Evolutionary conservation across 2,329 filamentous ascomycete genomes (phyloP), one percentile per base, ranked within the genome.

Genomic region (Hymenoscyphus fructigenus): DNA sequence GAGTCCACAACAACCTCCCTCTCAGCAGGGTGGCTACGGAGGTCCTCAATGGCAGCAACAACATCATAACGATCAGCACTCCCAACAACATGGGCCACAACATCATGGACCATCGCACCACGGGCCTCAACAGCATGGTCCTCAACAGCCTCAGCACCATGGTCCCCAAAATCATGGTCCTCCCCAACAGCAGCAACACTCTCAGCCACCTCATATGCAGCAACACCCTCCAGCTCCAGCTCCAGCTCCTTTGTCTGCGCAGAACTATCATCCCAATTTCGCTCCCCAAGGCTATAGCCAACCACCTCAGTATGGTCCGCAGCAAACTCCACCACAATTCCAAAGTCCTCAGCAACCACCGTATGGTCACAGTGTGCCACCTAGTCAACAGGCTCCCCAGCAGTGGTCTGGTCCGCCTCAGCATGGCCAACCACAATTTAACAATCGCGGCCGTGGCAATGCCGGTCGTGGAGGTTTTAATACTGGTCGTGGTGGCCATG

Each of bases 211-310:
- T 75, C 77, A 69, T 34, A 69, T 72, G 66, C 47, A 53, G 3
- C 71, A 72, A 62, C 77, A 76, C 65, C 68, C 71, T 57, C 73
- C 75, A 58, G 69, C 74, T 58, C 73, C 75, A 58, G 69, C 74
- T 58, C 67, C 75, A 59, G 72, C 79, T 62, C 82, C 83, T 32
- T 76, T 87, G 38, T 80, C 84, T 59, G 76, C 82, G 36, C 78
- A 82, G 66, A 84, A 84, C 70, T 87, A 87, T 70, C 85, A 86
- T 68, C 84, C 84, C 38, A 85, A 84, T 74, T 88, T 86, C 72
- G 81, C 84, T 47, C 82, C 82, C 50, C 86, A 87, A 70, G 75
- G 79, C 9, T 88, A 86, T 65, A 75, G 82, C 61, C 77, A 68
- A 60, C 76, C 76, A 64, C 77, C 76, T 57, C 77, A 75, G 70